Percentiles rank a stretch among this genome's conserved stretches.
Evolutionary conservation across 2,329 filamentous ascomycete species (phyloP).

Genomic region (Neofusicoccum laricinum): DNA sequence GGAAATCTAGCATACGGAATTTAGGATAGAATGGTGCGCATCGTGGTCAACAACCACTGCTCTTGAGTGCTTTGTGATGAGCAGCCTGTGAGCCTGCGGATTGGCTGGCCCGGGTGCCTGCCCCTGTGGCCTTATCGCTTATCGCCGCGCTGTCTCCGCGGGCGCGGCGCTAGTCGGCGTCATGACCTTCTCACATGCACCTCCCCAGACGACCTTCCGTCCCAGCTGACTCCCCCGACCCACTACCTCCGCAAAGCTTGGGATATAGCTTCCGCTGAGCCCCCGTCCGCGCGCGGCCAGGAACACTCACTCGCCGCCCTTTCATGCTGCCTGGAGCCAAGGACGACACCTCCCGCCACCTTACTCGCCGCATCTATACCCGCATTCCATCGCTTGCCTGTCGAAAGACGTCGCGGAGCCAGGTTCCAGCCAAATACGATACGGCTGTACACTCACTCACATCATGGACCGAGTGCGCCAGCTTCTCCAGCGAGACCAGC

Average conservation of each 20-base stretch:
- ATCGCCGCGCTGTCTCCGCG: conserved; percentile 7
- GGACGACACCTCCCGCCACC: not conserved
- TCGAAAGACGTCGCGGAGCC: not conserved
- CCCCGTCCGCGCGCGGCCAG: not conserved
- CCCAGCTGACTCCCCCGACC: not conserved
- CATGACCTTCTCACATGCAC: conserved; percentile 13
- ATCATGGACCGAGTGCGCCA: conserved; percentile 35
- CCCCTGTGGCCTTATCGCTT: not conserved
- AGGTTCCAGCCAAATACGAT: not conserved
- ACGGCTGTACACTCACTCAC: not conserved
- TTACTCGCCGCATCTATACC: not conserved
- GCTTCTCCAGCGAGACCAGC: conserved; percentile 27
- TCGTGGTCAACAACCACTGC: too few relatives aligned
- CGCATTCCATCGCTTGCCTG: not conserved
- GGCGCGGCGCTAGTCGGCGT: conserved; percentile 1
- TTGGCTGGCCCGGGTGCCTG: not conserved
- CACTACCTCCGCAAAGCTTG: not conserved
- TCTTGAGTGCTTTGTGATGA: not conserved
- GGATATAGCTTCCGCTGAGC: not conserved
- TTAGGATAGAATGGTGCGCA: too few relatives aligned
- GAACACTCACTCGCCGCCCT: not conserved
- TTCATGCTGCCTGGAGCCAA: not conserved
- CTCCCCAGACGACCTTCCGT: not conserved
- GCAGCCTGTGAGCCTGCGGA: not conserved
- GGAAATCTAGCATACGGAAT: not conserved